Evolutionary conservation across 2,329 filamentous ascomycete species (phyloP), one percentile per base, ranked within the genome.

Genomic region (Epichloe elymi): DNA sequence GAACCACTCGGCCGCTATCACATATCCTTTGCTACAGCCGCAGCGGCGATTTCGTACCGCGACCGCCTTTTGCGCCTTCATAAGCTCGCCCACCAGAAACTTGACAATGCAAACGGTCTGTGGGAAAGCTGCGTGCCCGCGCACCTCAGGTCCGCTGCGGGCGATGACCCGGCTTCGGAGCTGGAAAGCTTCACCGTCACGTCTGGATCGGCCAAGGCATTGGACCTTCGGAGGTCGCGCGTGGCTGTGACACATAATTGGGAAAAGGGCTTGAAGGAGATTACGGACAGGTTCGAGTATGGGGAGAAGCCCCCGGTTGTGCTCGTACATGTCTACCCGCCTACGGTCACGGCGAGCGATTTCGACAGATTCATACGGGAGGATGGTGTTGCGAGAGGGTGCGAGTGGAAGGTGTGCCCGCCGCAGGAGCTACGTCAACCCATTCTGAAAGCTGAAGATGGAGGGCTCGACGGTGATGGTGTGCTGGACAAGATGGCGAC

Each of bases 1-100:
- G 77, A 79, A 52, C 77, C 80, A 4, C 65, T 77, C 1, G 81
- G 79, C 53, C 74, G 74, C 58, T 90, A 89, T 68, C 82, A 78
- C 65, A 68, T 91, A 51, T 71, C 86, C 50, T 91, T 90, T 70
- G 71, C 76, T 54, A 75, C 71, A 20, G 61, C 69, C 17, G 67
- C 71, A n/a, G 76, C 80, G 12, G 85, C 85, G 0, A 63, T 69
- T 7, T 71, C 76, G 40, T 90, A 86, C 64, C 74, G 77, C 50
- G 60, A 61, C 51, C 63, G 63, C 48, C 54, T 69, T 51, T 54
- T 62, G 19, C 66, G 64, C 39, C 59, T 70, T 14, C 60, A 67
- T 47, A 55, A 57, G 20, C 61, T 68, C 45, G 56, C 61, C 48
- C 61, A 59, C 14, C 54, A 61, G 45, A 64, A 60, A 42, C 53